A percentile compares a stretch with the other conserved stretches of the same genome.
phyloP scores from a whole-genome alignment of 352 stramenopile species.

The Thalassiosira exigua region DNA sequence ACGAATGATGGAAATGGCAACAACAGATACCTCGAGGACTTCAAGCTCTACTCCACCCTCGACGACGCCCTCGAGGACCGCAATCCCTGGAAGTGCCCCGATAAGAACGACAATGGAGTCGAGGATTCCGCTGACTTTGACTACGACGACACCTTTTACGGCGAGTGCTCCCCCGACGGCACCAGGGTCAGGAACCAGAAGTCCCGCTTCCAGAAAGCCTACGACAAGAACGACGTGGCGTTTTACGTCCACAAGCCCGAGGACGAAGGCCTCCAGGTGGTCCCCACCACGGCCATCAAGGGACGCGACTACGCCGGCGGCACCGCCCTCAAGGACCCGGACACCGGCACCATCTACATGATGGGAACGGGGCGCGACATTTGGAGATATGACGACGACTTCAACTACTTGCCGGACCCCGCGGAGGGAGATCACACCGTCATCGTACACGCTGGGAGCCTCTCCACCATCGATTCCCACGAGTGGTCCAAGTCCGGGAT shows the following conservation, averaged over 20 bases:
- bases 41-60: constrained; percentile 50
- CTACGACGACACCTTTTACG: constrained; percentile 31
- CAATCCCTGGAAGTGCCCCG: constrained; percentile 50
- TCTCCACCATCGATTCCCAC: too few relatives aligned
- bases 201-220: constrained; percentile 21
- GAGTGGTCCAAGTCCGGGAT: constrained; percentile 47
- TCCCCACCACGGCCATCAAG: constrained; percentile 22
- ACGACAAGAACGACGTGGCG: constrained; percentile 29
- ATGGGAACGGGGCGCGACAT: constrained; percentile 41
- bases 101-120: constrained; percentile 27
- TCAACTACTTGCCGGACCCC: constrained; percentile 39
- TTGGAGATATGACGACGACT: constrained; percentile 24
- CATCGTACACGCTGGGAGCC: too few relatives aligned
- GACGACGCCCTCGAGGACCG: constrained; percentile 47
- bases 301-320: constrained; percentile 18
- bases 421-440: constrained; percentile 19
- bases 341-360: constrained; percentile 47
- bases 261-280: constrained; percentile 8
- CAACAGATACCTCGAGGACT: constrained; percentile 53
- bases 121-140: too few relatives aligned
- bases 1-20: constrained; percentile 26
- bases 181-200: constrained; percentile 27
- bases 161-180: constrained; percentile 45
- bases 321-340: constrained; percentile 3
- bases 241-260: constrained; percentile 54